Percentiles rank a stretch among this genome's conserved stretches.
phyloP scores from a whole-genome alignment of 768 basidiomycete species.

The Boletus reticulatus region DNA sequence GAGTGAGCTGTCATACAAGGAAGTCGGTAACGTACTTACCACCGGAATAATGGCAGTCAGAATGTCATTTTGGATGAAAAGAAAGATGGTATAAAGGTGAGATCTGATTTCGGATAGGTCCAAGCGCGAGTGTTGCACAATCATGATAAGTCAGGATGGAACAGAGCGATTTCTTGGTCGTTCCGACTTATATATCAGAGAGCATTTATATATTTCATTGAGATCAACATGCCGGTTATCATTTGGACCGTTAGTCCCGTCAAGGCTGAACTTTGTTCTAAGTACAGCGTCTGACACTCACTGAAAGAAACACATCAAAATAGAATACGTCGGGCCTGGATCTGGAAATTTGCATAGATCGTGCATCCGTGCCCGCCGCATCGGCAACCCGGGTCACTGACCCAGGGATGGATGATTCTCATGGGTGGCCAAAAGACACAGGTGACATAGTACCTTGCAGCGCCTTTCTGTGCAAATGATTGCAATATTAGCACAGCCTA shows the following conservation, averaged over 20 bases:
- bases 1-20: background rate
- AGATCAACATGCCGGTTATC: background rate
- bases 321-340: background rate
- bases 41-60: slow-evolving; percentile 47
- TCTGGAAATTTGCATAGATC: background rate
- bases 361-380: background rate
- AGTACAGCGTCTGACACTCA: background rate
- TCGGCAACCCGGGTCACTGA: background rate
- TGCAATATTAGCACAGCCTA: too few species aligned
- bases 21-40: slow-evolving; percentile 28
- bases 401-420: background rate
- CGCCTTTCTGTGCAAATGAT: too few species aligned
- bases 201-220: background rate
- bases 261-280: background rate
- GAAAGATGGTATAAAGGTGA: slow-evolving; percentile 32
- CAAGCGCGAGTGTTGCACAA: slow-evolving; percentile 8
- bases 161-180: background rate
- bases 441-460: too few species aligned
- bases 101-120: slow-evolving; percentile 16
- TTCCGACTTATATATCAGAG: background rate
- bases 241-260: background rate
- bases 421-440: background rate
- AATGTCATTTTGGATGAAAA: slow-evolving; percentile 47
- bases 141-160: slow-evolving; percentile 11
- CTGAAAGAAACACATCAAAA: background rate